Evolutionary conservation across 352 stramenopile species (phyloP).

Genomic region (Pythium coloratum): DNA sequence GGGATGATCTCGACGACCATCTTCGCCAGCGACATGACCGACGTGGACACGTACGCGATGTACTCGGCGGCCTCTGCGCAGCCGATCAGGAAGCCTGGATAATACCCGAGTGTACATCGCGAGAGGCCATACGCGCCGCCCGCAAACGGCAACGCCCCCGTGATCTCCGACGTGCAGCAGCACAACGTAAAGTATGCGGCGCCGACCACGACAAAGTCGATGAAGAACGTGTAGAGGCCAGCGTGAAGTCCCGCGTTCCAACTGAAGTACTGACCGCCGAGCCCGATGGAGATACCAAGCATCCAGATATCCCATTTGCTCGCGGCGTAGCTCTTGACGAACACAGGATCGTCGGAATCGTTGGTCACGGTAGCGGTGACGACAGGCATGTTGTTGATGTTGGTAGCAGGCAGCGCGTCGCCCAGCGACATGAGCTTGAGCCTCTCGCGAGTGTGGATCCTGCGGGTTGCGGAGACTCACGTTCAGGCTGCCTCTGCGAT

Average conservation of each 20-base stretch:
- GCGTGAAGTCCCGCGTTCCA: conserved; percentile 28
- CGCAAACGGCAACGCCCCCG: conserved; percentile 28
- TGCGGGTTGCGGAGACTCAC: neutral
- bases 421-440: neutral
- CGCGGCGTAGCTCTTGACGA: conserved; percentile 21
- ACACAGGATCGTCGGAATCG: conserved; percentile 1
- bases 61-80: conserved; percentile 30
- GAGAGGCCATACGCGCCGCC: conserved; percentile 31
- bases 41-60: conserved; percentile 27
- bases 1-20: conserved; percentile 25
- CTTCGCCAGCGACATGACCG: conserved; percentile 22
- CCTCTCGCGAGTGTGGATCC: neutral
- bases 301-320: conserved; percentile 31
- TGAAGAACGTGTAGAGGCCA: conserved; percentile 22
- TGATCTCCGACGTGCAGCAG: conserved; percentile 27
- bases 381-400: conserved; percentile 19
- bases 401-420: conserved; percentile 14
- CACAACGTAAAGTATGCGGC: conserved; percentile 28
- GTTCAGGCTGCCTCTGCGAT: neutral
- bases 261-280: conserved; percentile 32
- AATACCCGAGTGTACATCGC: conserved; percentile 30
- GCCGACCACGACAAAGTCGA: conserved; percentile 24
- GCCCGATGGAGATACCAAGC: conserved; percentile 30
- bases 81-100: conserved; percentile 30
- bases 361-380: neutral